These are phyloP conservation scores for Aspergillus cavernicola DNA, from an alignment of 495 filamentous ascomycete genomes.

Conservation along the genomic window DNA sequence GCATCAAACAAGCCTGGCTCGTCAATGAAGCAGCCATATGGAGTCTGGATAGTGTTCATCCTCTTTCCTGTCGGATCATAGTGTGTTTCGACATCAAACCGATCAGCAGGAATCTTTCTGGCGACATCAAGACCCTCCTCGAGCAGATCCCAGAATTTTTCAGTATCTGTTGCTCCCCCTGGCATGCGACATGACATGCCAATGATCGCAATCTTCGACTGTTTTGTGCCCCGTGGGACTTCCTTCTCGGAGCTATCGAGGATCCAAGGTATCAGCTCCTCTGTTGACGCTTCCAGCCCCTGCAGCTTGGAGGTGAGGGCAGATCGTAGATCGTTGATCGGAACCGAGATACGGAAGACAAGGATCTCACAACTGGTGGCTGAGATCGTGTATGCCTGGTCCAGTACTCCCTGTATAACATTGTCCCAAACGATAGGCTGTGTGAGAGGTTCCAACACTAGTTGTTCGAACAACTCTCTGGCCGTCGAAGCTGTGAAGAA, in stretches of 20 bases:
- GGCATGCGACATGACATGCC: slow-evolving; percentile 41
- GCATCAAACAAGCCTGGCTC: slow-evolving; percentile 31
- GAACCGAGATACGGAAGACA: slow-evolving; percentile 5
- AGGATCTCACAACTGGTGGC: slow-evolving; percentile 14
- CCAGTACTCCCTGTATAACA: slow-evolving; percentile 17
- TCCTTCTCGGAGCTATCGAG: background rate
- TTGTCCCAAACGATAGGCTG: slow-evolving; percentile 27
- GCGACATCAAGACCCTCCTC: slow-evolving; percentile 34
- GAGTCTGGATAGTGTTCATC: slow-evolving; percentile 29
- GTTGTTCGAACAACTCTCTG: slow-evolving; percentile 27
- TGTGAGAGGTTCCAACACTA: slow-evolving; percentile 33
- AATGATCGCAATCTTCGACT: slow-evolving; percentile 35
- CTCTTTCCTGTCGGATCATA: slow-evolving; percentile 34
- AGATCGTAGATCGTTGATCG: slow-evolving; percentile 10
- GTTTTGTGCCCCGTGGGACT: slow-evolving; percentile 18
- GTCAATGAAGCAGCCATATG: slow-evolving; percentile 39
- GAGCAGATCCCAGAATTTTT: slow-evolving; percentile 39
- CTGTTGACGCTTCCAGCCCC: background rate
- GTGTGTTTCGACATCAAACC: slow-evolving; percentile 39
- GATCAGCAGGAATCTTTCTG: slow-evolving; percentile 32
- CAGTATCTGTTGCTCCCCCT: slow-evolving; percentile 21
- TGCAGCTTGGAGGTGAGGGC: slow-evolving; percentile 1
- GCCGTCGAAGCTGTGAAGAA: slow-evolving; percentile 16
- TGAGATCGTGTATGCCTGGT: slow-evolving; percentile 23
- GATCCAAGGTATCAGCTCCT: slow-evolving; percentile 10